Base-by-base conservation (phyloP, 305 asterid species). In the Euphrasia arctica region DNA sequence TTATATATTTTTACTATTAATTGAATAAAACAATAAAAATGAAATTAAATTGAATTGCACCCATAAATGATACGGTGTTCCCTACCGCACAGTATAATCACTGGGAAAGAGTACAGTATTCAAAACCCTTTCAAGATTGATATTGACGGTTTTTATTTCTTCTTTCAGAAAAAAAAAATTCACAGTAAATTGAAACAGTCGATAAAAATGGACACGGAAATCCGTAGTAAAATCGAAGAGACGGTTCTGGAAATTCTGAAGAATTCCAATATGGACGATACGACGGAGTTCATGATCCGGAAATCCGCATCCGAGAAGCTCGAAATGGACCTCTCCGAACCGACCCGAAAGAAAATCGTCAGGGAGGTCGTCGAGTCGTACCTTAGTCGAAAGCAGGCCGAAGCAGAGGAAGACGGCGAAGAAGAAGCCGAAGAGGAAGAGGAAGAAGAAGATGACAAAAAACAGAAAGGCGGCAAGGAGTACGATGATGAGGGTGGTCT, bases 401-500 rank as follows among this genome's bases (percentile, higher is more conserved):
- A 80, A 48, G 72, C 65, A 50, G 84, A 77, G 65, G 83, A 68
- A 60, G 57, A 64, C 4, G 54, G 39, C 2, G 83, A 68, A 7
- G 76, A 68, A 13, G 77, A 62, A 2, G 77, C 60, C 0, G 71
- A 65, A 22, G 70, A 45, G 1, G 77, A 74, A 1, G 86, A 58
- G 0, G 85, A 67, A 0, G 83, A 71, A 8, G 80, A 74, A 1
- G 75, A 48, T 1, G 50, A 54, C 36, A 68, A 51, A 3, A 68
- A 72, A 34, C 67, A 47, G 5, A 75, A 54, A 43, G 84, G 70
- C 25, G 85, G 69, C 28, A 82, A 74, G 74, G 95, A 89, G 78
- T 89, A 78, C 52, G 96, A 89, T 58, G 96, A 89, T 50, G 95
- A 81, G 15, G 96, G 96, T 15, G 89, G 84, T 58, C 88, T 85